Base-by-base conservation (phyloP, 1,284 basidiomycete genomes). In the Testicularia cyperi region DNA sequence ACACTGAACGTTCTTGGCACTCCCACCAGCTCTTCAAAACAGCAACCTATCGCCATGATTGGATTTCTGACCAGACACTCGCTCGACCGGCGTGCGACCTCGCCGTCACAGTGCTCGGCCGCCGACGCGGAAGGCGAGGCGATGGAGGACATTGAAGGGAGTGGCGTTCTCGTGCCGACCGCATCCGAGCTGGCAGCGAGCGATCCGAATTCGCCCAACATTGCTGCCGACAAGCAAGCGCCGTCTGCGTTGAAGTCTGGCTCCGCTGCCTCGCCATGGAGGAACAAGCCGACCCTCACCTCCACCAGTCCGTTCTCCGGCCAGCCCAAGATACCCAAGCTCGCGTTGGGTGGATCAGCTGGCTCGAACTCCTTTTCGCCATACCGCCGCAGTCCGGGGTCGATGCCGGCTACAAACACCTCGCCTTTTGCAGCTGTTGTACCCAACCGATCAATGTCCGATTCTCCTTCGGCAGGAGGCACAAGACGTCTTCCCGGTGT, bases 301-400 rank as follows among this genome's bases (percentile, higher is more conserved):
- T 64, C 61, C 9, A 58, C 49, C 33, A 58, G 55, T 34, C 61
- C 61, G 21, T 64, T 64, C 21, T 64, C 61, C 13, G 61, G 61
- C 14, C 47, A 54, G 7, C 61, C 61, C 13, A 64, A 64, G 41
- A 43, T 64, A 14, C 42, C 54, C 8, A 21, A 29, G 21, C 18
- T 8, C 15, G 8, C 20, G 4, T 41, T 41, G 15, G 12, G 12
- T 5, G 20, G 20, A n/a, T 24, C 20, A 12, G 16, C 27, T 48
- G 2, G 38, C 7, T 63, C 60, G 5, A 42, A 35, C 20, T 54
- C 51, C n/a, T 43, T 38, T 14, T 58, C 55, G 0, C 40, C 45
- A 4, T 51, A 49, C 27, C 38, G 27, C 9, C 30, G 41, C 23
- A 61, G 57, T 24, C 46, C 56, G 4, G 37, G 35, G 13, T 41